Conservation (phyloP, 1,284 basidiomycete genomes). For the Entoloma clypeatum region DNA sequence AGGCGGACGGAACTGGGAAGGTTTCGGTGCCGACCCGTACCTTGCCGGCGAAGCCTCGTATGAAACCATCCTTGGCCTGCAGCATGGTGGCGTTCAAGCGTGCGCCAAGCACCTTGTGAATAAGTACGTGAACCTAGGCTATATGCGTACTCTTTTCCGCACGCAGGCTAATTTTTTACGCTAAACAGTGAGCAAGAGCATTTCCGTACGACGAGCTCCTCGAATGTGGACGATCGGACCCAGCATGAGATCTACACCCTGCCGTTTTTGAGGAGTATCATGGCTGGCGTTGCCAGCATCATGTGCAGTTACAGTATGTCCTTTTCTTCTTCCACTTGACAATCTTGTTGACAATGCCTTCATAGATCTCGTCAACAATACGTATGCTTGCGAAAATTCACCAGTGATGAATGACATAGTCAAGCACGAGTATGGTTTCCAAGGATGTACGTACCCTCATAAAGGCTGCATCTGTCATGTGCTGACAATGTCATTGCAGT, state of each 20-base stretch:
- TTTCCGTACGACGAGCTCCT: slow-evolving; percentile 48
- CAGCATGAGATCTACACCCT: slow-evolving; percentile 72
- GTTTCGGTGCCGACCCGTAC: slow-evolving; percentile 78
- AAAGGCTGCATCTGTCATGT: neutral
- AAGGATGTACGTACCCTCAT: slow-evolving; percentile 50
- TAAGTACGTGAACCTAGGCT: slow-evolving; percentile 49
- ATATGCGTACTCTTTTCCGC: neutral
- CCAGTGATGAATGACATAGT: slow-evolving; percentile 73
- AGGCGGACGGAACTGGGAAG: slow-evolving; percentile 84
- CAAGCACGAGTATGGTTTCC: slow-evolving; percentile 79
- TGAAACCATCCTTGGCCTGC: slow-evolving; percentile 73
- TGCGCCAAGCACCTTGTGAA: slow-evolving; percentile 77
- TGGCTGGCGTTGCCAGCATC: slow-evolving; percentile 70
- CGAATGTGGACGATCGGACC: slow-evolving; percentile 76
- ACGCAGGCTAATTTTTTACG: neutral
- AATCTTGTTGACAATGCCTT: neutral
- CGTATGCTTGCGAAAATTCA: slow-evolving; percentile 77
- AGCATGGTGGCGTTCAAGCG: slow-evolving; percentile 68
- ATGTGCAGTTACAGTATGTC: slow-evolving; percentile 64
- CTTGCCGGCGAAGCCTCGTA: slow-evolving; percentile 69
- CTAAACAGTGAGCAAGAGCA: slow-evolving; percentile 62
- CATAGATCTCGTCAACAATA: slow-evolving; percentile 66
- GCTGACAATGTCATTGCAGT: slow-evolving; percentile 24
- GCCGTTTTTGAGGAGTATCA: slow-evolving; percentile 72
- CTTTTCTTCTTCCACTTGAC: neutral